Conservation (phyloP, 805 yeast species). For the Blastobotrys robertii region DNA sequence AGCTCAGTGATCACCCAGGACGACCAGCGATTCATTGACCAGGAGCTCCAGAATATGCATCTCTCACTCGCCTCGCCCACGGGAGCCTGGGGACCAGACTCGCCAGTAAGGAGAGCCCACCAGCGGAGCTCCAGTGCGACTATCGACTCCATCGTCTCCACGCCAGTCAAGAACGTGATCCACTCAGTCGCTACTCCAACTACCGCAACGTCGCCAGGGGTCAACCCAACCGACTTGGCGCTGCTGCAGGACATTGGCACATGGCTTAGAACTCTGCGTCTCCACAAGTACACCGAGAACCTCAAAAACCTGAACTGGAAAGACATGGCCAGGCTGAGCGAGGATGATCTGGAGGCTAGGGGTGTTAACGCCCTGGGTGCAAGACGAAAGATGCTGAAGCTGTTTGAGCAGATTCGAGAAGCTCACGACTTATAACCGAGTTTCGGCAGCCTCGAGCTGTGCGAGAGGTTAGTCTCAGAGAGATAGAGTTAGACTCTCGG, state of each 20-base stretch:
- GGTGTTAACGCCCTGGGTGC: conserved; percentile 97
- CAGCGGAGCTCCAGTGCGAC: no score
- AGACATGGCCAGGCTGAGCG: conserved; percentile 61
- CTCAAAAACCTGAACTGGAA: conserved; percentile 70
- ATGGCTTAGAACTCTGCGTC: conserved; percentile 81
- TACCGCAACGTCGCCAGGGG: conserved; percentile 4
- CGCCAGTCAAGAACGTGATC: no score
- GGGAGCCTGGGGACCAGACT: no score
- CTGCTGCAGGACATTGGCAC: conserved; percentile 69
- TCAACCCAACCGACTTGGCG: conserved; percentile 22
- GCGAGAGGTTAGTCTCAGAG: no score
- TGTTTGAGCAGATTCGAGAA: conserved; percentile 73
- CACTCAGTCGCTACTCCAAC: no score
- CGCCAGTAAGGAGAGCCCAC: no score
- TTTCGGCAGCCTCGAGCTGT: no score
- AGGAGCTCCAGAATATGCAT: conserved; percentile 10
- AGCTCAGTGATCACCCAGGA: conserved; percentile 9
- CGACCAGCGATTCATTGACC: conserved; percentile 10
- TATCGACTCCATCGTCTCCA: no score
- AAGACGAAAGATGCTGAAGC: conserved; percentile 82
- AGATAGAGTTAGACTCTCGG: no score
- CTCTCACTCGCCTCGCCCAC: background rate
- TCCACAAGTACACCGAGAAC: conserved; percentile 89
- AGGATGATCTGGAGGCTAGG: conserved; percentile 54
- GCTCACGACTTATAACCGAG: conserved; percentile 15